These are phyloP conservation scores for Strobilomyces echinocephalus DNA, from an alignment of 768 basidiomycete species.

Conservation along the genomic window DNA sequence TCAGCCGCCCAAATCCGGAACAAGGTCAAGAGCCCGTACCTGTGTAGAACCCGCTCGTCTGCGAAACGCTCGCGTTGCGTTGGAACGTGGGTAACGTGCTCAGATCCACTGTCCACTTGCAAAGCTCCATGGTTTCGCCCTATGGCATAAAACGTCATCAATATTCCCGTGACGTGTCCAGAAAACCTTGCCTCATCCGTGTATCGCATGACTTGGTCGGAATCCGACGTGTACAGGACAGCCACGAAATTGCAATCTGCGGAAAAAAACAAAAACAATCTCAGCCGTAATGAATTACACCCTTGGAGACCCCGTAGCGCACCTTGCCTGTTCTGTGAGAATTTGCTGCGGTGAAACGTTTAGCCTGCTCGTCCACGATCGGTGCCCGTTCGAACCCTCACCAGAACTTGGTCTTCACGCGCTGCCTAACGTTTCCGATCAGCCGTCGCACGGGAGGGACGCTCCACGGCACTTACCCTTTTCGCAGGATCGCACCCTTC, in stretches of 20 bases:
- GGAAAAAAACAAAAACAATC: background rate
- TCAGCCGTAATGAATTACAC: background rate
- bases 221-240: slow-evolving; percentile 73
- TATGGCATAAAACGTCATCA: slow-evolving; percentile 28
- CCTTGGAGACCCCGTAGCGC: slow-evolving; percentile 31
- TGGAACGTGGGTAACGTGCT: slow-evolving; percentile 74
- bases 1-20: too few relatives aligned
- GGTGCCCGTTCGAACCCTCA: slow-evolving; percentile 32
- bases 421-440: slow-evolving; percentile 49
- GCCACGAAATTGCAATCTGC: slow-evolving; percentile 77
- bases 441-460: slow-evolving; percentile 15
- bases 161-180: slow-evolving; percentile 13
- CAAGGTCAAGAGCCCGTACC: slow-evolving; percentile 38
- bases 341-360: slow-evolving; percentile 49
- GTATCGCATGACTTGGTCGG: slow-evolving; percentile 74
- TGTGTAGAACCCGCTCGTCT: slow-evolving; percentile 69
- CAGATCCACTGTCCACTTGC: slow-evolving; percentile 86
- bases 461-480: slow-evolving; percentile 55
- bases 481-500: slow-evolving; percentile 81
- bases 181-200: slow-evolving; percentile 59
- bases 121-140: slow-evolving; percentile 69
- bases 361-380: slow-evolving; percentile 4
- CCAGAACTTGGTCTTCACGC: slow-evolving; percentile 80
- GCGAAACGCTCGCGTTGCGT: slow-evolving; percentile 56
- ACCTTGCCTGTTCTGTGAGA: slow-evolving; percentile 56